These are phyloP conservation scores for Mortierella alpina DNA, from an alignment of 192 early-diverging fungal genomes.

Conservation along the genomic window DNA sequence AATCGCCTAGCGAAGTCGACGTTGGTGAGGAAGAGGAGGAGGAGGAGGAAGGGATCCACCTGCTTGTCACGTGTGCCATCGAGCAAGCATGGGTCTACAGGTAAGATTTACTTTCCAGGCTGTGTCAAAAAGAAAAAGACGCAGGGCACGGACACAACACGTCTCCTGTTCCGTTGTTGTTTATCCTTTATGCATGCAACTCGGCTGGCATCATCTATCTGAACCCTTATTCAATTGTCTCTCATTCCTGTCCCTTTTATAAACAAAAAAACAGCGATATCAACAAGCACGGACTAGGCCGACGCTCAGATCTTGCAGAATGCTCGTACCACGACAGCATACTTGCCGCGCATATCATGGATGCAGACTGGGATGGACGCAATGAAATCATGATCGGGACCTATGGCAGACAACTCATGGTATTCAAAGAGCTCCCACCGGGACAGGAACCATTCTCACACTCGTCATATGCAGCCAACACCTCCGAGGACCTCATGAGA, in stretches of 20 bases:
- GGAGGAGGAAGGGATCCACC: conserved; percentile 47
- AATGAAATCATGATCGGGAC: conserved; percentile 67
- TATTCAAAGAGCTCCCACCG: conserved; percentile 58
- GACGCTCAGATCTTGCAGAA: conserved; percentile 57
- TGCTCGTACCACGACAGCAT: conserved; percentile 67
- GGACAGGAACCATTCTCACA: conserved; percentile 17
- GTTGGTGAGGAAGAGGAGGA: conserved; percentile 3
- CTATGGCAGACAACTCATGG: conserved; percentile 68
- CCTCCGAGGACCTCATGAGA: background rate
- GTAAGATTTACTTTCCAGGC: conserved; percentile 24
- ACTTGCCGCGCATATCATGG: conserved; percentile 64
- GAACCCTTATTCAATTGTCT: too few species aligned
- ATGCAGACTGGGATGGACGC: conserved; percentile 70
- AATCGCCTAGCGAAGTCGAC: background rate
- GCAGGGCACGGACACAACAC: background rate
- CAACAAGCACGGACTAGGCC: conserved; percentile 47
- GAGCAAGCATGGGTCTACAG: conserved; percentile 66
- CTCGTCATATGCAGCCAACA: background rate
- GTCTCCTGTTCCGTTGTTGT: too few species aligned
- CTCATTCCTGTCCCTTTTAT: too few species aligned
- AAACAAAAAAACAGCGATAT: conserved; percentile 42
- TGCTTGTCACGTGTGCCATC: conserved; percentile 67
- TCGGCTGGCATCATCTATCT: too few species aligned
- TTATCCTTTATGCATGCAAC: too few species aligned
- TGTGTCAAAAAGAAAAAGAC: too few species aligned